Conservation (phyloP, 306 rosid genomes). For the Myrica gale region DNA sequence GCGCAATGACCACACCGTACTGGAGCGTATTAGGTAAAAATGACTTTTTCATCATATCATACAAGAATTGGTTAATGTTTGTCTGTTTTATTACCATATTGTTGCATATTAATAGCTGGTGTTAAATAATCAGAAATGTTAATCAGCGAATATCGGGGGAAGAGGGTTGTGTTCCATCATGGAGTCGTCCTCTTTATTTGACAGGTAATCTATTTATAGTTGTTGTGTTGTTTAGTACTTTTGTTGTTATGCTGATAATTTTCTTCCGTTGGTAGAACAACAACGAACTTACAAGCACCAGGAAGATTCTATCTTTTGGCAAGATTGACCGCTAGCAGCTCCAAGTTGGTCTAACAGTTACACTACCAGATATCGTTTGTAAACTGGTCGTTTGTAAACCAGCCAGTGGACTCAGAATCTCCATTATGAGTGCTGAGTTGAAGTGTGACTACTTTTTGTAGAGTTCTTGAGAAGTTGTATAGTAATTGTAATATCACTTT, state of each 20-base stretch:
- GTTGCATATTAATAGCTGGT: neutral
- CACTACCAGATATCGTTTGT: neutral
- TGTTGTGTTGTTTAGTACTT: neutral
- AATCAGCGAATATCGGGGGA: neutral
- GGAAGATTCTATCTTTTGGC: neutral
- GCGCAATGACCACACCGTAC: neutral
- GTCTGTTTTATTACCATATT: neutral
- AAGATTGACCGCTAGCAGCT: too few relatives aligned
- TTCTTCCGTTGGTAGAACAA: neutral
- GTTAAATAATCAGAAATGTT: neutral
- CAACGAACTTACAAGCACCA: neutral
- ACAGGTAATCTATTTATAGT: neutral
- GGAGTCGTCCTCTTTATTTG: neutral
- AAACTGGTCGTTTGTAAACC: neutral
- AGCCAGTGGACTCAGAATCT: neutral
- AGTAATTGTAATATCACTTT: neutral
- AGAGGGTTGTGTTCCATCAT: neutral
- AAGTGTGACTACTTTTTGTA: neutral
- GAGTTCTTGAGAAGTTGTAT: neutral
- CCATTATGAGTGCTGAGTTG: neutral
- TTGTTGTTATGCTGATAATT: neutral
- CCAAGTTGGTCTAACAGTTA: too few relatives aligned
- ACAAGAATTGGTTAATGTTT: neutral
- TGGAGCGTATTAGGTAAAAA: slow-evolving; percentile 1
- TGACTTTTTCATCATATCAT: neutral